Conservation (phyloP, 768 basidiomycete genomes). For the Hysterangium stoloniferum region DNA sequence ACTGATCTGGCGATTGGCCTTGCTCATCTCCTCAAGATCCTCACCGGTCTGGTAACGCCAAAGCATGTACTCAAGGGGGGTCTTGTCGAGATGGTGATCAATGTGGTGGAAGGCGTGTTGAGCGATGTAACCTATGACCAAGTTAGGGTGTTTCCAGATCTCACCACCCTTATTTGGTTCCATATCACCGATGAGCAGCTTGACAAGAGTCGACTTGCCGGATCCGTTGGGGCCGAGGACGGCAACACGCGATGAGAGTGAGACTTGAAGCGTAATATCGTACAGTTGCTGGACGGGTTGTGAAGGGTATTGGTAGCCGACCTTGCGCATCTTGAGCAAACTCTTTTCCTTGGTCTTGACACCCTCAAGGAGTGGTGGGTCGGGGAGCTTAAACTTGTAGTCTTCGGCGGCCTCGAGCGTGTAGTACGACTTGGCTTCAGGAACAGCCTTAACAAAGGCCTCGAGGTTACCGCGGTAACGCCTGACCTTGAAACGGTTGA, state of each 20-base stretch:
- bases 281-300: conserved; percentile 82
- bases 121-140: conserved; percentile 98
- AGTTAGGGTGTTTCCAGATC: conserved; percentile 98
- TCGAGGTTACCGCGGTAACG: conserved; percentile 95
- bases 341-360: conserved; percentile 99
- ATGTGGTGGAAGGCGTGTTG: conserved; percentile 99
- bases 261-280: conserved; percentile 95
- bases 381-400: conserved; percentile 98
- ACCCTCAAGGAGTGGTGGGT: conserved; percentile 95
- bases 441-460: conserved; percentile 87
- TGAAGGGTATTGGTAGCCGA: conserved; percentile 93
- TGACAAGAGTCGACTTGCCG: conserved; percentile 96
- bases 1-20: conserved; percentile 80
- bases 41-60: conserved; percentile 99
- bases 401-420: conserved; percentile 92
- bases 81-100: conserved; percentile 97
- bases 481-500: conserved; percentile 97
- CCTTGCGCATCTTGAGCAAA: conserved; percentile 94
- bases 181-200: conserved; percentile 92
- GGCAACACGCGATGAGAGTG: conserved; percentile 96
- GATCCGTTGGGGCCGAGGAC: conserved; percentile 98
- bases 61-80: conserved; percentile 97
- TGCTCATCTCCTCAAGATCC: conserved; percentile 93
- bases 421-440: conserved; percentile 97
- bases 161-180: conserved; percentile 95